phyloP scores from a whole-genome alignment of 352 stramenopile genomes.

The Phytophthora tubulina region DNA sequence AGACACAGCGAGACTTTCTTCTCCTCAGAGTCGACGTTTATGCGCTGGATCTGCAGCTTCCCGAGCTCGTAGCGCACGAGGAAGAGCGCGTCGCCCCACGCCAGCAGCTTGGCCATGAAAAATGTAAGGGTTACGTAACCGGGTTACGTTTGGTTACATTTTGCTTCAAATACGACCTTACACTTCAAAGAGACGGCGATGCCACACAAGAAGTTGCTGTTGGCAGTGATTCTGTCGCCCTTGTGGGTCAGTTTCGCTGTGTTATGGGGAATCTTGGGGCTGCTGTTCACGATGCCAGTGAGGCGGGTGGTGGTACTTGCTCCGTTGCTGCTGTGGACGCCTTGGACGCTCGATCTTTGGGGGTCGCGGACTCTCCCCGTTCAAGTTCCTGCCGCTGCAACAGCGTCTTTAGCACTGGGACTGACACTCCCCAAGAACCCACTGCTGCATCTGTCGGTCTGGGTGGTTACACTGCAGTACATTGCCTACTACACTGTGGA shows the following conservation, averaged over 20 bases:
- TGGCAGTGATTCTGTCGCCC: conserved; percentile 24
- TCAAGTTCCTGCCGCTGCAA: conserved; percentile 21
- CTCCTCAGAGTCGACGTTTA: conserved; percentile 24
- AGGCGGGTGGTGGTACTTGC: conserved; percentile 9
- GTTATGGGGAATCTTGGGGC: conserved; percentile 23
- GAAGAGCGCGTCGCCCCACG: conserved; percentile 42
- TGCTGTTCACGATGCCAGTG: conserved; percentile 31
- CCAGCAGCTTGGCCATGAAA: conserved; percentile 37
- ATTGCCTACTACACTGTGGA: conserved; percentile 4
- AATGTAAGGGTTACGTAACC: background rate
- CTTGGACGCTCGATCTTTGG: conserved; percentile 30
- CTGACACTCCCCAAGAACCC: conserved; percentile 23
- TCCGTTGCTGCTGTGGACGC: conserved; percentile 30
- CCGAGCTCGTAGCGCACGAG: conserved; percentile 33
- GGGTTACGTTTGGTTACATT: background rate
- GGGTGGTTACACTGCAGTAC: conserved; percentile 30
- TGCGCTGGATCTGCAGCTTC: conserved; percentile 36
- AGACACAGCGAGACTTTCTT: conserved; percentile 34
- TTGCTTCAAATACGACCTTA: background rate
- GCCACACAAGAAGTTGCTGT: conserved; percentile 16
- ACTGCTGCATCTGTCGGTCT: conserved; percentile 33
- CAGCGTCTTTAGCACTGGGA: conserved; percentile 15
- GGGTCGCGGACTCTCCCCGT: conserved; percentile 11
- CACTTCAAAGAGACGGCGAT: conserved; percentile 18
- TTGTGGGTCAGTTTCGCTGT: conserved; percentile 25